phyloP scores from a whole-genome alignment of 73 alveolate genomes.

The Paramecium biaurelia region DNA sequence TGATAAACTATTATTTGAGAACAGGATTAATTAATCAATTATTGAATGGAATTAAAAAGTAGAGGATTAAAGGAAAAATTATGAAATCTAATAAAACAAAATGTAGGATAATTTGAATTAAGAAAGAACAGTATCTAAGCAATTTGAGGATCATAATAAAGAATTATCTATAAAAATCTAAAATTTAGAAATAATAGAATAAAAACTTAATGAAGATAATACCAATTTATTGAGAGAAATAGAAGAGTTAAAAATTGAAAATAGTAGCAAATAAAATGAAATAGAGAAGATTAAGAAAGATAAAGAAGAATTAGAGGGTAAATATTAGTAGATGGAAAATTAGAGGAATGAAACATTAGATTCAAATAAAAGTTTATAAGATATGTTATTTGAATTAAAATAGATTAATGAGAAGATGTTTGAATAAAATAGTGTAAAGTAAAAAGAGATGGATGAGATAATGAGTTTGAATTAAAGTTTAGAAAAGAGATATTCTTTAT shows the following conservation, averaged over 20 bases:
- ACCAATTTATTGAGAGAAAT: neutral
- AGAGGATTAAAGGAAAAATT: neutral
- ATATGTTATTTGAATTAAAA: neutral
- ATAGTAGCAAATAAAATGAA: neutral
- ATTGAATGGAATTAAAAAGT: neutral
- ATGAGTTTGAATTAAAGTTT: neutral
- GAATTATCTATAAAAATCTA: neutral
- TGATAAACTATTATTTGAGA: neutral
- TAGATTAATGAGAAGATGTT: neutral
- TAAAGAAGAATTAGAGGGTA: neutral
- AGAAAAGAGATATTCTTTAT: neutral
- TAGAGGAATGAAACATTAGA: neutral
- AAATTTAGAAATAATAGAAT: neutral
- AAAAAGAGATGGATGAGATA: neutral
- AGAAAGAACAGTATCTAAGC: neutral
- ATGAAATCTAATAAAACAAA: neutral
- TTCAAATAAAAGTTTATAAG: neutral
- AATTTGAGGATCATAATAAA: neutral
- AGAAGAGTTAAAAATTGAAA: neutral
- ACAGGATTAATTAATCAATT: neutral
- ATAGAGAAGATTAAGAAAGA: neutral
- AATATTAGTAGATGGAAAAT: neutral
- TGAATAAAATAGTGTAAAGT: neutral
- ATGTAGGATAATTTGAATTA: neutral
- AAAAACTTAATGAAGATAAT: neutral